A percentile compares a stretch with the other conserved stretches of the same genome.
These are phyloP conservation scores for Allantophomopsis cytisporea DNA, from an alignment of 2,329 filamentous ascomycete species.

Conservation along the genomic window DNA sequence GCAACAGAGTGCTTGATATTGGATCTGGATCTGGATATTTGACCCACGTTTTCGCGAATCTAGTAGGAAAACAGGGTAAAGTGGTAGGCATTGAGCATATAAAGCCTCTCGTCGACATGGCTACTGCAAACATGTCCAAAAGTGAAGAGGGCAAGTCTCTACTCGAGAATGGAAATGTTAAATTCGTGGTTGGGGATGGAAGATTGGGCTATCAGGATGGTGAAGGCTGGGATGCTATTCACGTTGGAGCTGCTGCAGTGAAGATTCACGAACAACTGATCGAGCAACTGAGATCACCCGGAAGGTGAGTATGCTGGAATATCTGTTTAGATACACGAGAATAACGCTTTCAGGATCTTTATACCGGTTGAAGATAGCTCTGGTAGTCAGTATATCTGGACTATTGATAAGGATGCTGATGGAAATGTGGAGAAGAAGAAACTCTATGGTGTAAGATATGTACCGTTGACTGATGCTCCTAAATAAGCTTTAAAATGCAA, in stretches of 20 bases:
- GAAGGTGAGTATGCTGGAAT: slow-evolving; percentile 29
- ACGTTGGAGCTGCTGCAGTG: slow-evolving; percentile 78
- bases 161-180: slow-evolving; percentile 49
- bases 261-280: slow-evolving; percentile 60
- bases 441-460: slow-evolving; percentile 62
- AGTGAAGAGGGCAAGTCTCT: slow-evolving; percentile 42
- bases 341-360: slow-evolving; percentile 40
- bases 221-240: slow-evolving; percentile 73
- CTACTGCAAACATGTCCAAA: slow-evolving; percentile 52
- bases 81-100: slow-evolving; percentile 72
- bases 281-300: slow-evolving; percentile 66
- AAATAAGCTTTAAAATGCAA: not conserved
- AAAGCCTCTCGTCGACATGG: slow-evolving; percentile 43
- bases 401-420: slow-evolving; percentile 56
- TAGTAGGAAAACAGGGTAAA: slow-evolving; percentile 41
- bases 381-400: slow-evolving; percentile 53
- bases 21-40: slow-evolving; percentile 72
- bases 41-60: slow-evolving; percentile 74
- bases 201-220: slow-evolving; percentile 49
- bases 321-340: too few species aligned
- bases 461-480: slow-evolving; percentile 62
- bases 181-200: slow-evolving; percentile 66
- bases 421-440: slow-evolving; percentile 47
- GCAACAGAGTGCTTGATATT: slow-evolving; percentile 50
- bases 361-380: slow-evolving; percentile 55